Evolutionary conservation across 805 yeast species (phyloP), one percentile per base, ranked within the genome.

Genomic region (Lipomyces japonicus): DNA sequence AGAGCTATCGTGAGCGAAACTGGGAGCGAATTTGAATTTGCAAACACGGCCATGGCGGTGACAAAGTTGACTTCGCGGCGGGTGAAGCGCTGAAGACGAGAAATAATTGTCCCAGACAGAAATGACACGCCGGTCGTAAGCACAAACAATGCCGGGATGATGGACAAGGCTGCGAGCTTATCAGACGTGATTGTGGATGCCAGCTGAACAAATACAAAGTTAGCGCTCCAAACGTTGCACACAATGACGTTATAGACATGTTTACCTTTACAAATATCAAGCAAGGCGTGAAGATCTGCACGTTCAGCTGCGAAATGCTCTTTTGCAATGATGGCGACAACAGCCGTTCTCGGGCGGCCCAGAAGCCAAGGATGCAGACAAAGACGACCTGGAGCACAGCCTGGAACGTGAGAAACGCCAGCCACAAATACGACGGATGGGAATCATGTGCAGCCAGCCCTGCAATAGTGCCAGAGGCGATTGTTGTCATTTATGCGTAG

Each of bases 21-120:
- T 0, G 98, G 97, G 48, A 91, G 76, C 9, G 95, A 86, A 72
- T 91, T 91, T 39, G 96, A 87, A 69, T 91, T 93, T 46, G 97
- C 97, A 23, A 91, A 91, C 4, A 90, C 96, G 2, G 93, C 88
- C 95, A 93, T 93, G 2, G 96, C 97, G 21, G 95, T 84, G 43
- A 93, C 96, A 62, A 87, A 91, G 69, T 91, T 90, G 2, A 86
- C 65, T 68, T 93, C 97, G 12, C 86, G 79, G 42, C 72, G 78
- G 61, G 85, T 85, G 61, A 93, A 71, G 5, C 68, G 62, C 55
- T 89, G 65, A 38, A 80, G 56, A 12, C 68, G 65, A 2, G 87
- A 72, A 36, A 81, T 75, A 21, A 78, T 25, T 26, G 71, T 69
- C 4, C 96, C 85, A 31, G 88, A 80, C 7, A 70, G 22, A 60